These are phyloP conservation scores for Clonostachys solani DNA, from an alignment of 2,329 filamentous ascomycete genomes.

Conservation along the genomic window DNA sequence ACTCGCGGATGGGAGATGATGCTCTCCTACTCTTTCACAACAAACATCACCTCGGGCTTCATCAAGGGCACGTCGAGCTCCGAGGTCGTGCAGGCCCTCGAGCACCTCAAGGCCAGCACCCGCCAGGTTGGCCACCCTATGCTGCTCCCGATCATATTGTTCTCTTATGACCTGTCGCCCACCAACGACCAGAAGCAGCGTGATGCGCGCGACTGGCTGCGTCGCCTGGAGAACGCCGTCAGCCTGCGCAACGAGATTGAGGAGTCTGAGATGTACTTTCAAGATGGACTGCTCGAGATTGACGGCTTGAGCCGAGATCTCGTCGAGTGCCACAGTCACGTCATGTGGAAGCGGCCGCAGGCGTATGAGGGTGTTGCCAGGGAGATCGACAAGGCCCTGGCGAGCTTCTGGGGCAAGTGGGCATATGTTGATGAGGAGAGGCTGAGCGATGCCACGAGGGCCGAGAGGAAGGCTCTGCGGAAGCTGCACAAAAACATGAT, in stretches of 20 bases:
- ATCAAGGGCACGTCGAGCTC: slow-evolving; percentile 57
- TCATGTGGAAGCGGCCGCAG: slow-evolving; percentile 59
- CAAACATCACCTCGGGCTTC: slow-evolving; percentile 53
- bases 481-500: slow-evolving; percentile 48
- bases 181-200: slow-evolving; percentile 58
- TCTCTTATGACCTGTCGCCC: slow-evolving; percentile 51
- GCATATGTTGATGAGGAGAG: slow-evolving; percentile 5
- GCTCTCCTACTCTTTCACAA: slow-evolving; percentile 52
- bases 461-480: slow-evolving; percentile 25
- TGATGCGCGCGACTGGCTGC: slow-evolving; percentile 58
- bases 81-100: slow-evolving; percentile 43
- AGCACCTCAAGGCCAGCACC: slow-evolving; percentile 44
- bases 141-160: slow-evolving; percentile 53
- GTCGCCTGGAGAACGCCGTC: slow-evolving; percentile 56
- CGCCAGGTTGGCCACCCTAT: slow-evolving; percentile 51
- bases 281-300: slow-evolving; percentile 35
- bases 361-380: slow-evolving; percentile 51
- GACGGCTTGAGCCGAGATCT: slow-evolving; percentile 58
- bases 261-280: slow-evolving; percentile 31
- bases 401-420: slow-evolving; percentile 26
- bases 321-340: slow-evolving; percentile 59
- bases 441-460: slow-evolving; percentile 15
- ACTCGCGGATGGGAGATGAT: slow-evolving; percentile 63
- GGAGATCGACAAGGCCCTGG: slow-evolving; percentile 44
- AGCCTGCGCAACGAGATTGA: slow-evolving; percentile 57